Conservation (phyloP, 306 rosid genomes). For the Prunus fruticosa region DNA sequence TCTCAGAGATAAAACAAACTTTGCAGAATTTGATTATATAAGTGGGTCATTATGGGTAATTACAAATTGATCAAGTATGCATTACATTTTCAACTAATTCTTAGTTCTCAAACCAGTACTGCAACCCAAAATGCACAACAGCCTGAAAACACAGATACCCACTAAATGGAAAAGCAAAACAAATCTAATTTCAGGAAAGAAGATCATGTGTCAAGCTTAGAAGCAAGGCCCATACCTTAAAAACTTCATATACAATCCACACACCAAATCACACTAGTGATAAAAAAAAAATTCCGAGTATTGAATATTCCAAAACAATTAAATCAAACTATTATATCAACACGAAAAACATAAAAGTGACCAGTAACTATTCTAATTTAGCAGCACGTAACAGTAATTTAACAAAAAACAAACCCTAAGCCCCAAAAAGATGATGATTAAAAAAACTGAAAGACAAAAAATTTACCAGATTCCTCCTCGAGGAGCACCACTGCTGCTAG, state of each 20-base stretch:
- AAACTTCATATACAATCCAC: not conserved
- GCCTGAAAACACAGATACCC: not conserved
- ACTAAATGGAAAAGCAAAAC: not conserved
- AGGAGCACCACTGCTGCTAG: slow-evolving; percentile 53
- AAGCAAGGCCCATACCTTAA: not conserved
- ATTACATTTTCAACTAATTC: not conserved
- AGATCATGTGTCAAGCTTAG: not conserved
- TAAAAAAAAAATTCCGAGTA: not conserved
- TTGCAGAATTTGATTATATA: not conserved
- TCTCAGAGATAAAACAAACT: not conserved
- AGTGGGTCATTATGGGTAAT: not conserved
- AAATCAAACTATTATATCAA: not conserved
- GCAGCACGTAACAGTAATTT: not conserved
- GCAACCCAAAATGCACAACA: not conserved
- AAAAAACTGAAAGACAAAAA: not conserved
- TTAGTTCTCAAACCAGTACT: not conserved
- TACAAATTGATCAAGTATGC: not conserved
- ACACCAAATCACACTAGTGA: not conserved
- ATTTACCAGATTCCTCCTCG: slow-evolving; percentile 50
- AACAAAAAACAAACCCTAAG: not conserved
- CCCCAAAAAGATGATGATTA: not conserved
- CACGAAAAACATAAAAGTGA: not conserved
- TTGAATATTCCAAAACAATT: not conserved
- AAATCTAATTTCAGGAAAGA: not conserved
- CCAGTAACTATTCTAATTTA: not conserved